Percentiles rank a stretch among this genome's conserved stretches.
These are phyloP conservation scores for Medicago ruthenica DNA, from an alignment of 306 rosid species.

Conservation along the genomic window DNA sequence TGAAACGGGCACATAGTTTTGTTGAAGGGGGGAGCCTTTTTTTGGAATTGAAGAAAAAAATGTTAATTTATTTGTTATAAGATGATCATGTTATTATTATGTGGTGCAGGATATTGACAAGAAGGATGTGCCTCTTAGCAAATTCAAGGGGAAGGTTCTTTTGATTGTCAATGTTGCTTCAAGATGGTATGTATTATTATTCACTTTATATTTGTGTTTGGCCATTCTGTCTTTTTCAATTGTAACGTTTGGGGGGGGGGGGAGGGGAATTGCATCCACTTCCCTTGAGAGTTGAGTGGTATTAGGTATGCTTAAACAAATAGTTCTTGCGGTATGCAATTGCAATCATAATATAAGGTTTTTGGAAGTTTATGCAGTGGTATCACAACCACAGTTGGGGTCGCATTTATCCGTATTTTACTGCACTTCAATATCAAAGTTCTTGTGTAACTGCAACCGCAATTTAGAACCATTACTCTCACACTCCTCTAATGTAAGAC, in stretches of 20 bases:
- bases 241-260: not conserved
- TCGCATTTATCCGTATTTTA: not conserved
- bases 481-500: not conserved
- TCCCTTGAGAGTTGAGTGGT: too few species aligned
- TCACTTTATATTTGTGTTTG: conserved; percentile 12
- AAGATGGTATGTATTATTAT: conserved; percentile 71
- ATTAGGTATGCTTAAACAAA: not conserved
- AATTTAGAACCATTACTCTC: not conserved
- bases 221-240: not conserved
- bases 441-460: not conserved
- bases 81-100: conserved; percentile 12
- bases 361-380: not conserved
- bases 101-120: conserved; percentile 84
- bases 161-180: conserved; percentile 98
- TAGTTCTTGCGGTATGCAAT: not conserved
- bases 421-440: not conserved
- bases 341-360: not conserved
- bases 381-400: not conserved
- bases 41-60: not conserved
- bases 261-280: too few species aligned
- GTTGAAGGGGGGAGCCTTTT: not conserved
- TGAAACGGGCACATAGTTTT: not conserved
- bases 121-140: conserved; percentile 81
- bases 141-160: conserved; percentile 90
- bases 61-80: not conserved